phyloP scores from a whole-genome alignment of 306 rosid species.

The Rosa rugosa region DNA sequence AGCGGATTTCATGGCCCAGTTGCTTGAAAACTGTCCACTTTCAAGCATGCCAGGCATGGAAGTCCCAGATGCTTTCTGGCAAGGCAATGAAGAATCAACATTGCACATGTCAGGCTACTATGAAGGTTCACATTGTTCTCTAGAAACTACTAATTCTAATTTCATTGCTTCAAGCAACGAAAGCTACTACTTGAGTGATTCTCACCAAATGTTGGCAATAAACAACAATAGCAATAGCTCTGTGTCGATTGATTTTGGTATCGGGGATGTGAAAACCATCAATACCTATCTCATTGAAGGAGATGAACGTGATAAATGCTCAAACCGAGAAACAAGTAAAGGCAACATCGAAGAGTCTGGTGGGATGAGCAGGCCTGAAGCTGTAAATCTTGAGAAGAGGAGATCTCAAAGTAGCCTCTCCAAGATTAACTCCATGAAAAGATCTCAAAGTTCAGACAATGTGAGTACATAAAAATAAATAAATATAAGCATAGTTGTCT shows the following conservation, averaged over 20 bases:
- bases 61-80: slow-evolving; percentile 44
- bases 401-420: slow-evolving; percentile 7
- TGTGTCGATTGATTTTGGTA: slow-evolving; percentile 32
- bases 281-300: slow-evolving; percentile 27
- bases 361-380: slow-evolving; percentile 10
- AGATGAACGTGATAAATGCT: slow-evolving; percentile 24
- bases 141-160: slow-evolving; percentile 25
- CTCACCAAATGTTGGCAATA: slow-evolving; percentile 23
- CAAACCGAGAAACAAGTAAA: slow-evolving; percentile 37
- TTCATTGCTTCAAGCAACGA: slow-evolving; percentile 19
- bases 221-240: slow-evolving; percentile 21
- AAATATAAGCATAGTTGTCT: background rate
- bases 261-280: slow-evolving; percentile 34
- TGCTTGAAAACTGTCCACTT: slow-evolving; percentile 26
- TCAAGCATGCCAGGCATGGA: slow-evolving; percentile 25
- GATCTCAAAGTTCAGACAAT: slow-evolving; percentile 43
- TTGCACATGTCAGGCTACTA: slow-evolving; percentile 26
- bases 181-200: slow-evolving; percentile 28
- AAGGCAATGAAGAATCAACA: slow-evolving; percentile 37
- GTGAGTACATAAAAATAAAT: slow-evolving; percentile 30
- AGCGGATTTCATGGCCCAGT: slow-evolving; percentile 41
- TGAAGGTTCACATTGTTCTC: slow-evolving; percentile 40
- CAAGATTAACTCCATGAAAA: slow-evolving; percentile 40
- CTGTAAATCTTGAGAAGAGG: slow-evolving; percentile 20
- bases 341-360: slow-evolving; percentile 32